Base-by-base conservation (phyloP, 208 protist genomes). In the Leishmania lainsoni region DNA sequence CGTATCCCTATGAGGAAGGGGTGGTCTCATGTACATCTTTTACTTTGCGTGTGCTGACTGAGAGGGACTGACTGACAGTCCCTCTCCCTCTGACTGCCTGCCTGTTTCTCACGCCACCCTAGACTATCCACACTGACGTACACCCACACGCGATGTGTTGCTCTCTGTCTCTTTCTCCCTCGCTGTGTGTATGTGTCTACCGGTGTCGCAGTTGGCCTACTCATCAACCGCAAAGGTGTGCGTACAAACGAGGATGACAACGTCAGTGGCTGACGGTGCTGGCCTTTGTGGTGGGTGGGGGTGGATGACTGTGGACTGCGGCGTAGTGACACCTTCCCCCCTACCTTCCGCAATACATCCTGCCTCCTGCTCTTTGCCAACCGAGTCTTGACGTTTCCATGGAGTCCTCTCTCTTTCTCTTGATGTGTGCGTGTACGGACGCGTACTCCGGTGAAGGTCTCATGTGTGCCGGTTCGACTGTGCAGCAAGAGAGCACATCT, bases 21-120 rank as follows among this genome's bases (percentile, higher is more conserved):
- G 32, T 17, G 26, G 69, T 16, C 39, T 73, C 42, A 73, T 73
- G 69, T 73, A 73, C 9, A 73, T 73, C 20, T 73, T 73, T 73
- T 49, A 5, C 32, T 73, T 73, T 49, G 12, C 32, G 35, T 54
- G 14, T 14, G 5, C 26, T 22, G 5, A 52, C 39, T 52, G 69
- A 6, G 22, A 54, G 14, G 26, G 22, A 29, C 22, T 22, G 2
- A 14, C 26, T 17, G 42, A 22, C 45, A 5, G 26, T 49, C 22
- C 42, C 26, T 26, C 12, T 52, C 45, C 22, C 22, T 29, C 68
- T 29, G n/a, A 6, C 65, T 70, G 32, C 3, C 65, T 70, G 32
- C 20, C 39, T 45, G 42, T n/a, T 45, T 52, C 45, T 29, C 69
- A 22, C 66, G 22, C 32, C 10, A 12, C n/a, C 22, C 32, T 32